Conservation (phyloP, 1,284 basidiomycete genomes). For the Wallemia ichthyophaga region DNA sequence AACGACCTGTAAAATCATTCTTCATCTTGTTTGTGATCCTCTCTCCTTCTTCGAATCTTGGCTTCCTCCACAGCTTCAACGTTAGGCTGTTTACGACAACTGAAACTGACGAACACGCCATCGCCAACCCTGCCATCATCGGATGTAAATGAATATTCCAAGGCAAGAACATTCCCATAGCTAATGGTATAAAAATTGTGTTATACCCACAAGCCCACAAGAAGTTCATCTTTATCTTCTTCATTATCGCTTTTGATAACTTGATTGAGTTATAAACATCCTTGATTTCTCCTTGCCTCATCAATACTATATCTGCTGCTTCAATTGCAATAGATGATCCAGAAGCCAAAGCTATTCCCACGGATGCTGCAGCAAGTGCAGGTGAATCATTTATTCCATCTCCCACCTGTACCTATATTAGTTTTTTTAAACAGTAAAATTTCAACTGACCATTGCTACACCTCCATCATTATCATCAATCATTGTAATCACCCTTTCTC, state of each 20-base stretch:
- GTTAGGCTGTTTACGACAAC: conserved; percentile 73
- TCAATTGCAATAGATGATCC: conserved; percentile 93
- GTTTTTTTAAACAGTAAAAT: neutral
- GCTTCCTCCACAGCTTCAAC: conserved; percentile 25
- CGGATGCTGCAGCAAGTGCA: conserved; percentile 71
- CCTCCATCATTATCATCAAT: conserved; percentile 35
- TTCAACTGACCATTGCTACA: conserved; percentile 49
- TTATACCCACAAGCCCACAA: conserved; percentile 87
- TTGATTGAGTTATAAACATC: conserved; percentile 90
- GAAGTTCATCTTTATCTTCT: conserved; percentile 56
- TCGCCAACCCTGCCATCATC: conserved; percentile 89
- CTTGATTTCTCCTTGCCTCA: conserved; percentile 61
- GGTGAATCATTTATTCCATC: conserved; percentile 98
- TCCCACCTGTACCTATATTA: conserved; percentile 34
- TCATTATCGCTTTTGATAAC: conserved; percentile 63
- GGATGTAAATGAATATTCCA: conserved; percentile 79
- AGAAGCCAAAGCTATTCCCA: conserved; percentile 81
- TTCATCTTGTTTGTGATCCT: neutral
- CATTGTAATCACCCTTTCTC: conserved; percentile 43
- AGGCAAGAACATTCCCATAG: conserved; percentile 87
- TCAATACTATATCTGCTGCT: conserved; percentile 88
- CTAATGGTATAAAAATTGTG: conserved; percentile 76
- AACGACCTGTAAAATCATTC: neutral
- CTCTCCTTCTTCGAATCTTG: conserved; percentile 2
- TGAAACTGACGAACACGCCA: conserved; percentile 90